Evolutionary conservation across 2,329 filamentous ascomycete species (phyloP).

Genomic region (Chaetomium globosum): DNA sequence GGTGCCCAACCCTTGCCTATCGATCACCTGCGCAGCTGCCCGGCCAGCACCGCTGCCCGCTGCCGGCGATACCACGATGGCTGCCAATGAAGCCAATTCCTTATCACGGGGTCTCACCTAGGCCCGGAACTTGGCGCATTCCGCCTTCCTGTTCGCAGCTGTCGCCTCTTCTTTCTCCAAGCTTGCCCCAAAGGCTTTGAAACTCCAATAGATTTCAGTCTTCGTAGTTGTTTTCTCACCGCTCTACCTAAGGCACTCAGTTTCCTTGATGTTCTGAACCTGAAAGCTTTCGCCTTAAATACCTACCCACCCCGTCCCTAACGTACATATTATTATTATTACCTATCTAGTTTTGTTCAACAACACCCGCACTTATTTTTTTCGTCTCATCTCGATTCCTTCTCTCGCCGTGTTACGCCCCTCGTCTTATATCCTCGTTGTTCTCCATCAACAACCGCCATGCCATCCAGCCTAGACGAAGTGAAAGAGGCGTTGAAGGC

Average conservation of each 20-base stretch:
- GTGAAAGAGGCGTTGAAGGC: constrained; percentile 40
- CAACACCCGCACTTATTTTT: not conserved
- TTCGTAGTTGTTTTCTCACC: constrained; percentile 6
- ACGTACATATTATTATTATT: not conserved
- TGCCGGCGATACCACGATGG: constrained; percentile 24
- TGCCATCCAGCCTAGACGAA: constrained; percentile 42
- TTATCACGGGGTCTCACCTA: constrained; percentile 34
- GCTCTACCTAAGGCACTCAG: not conserved
- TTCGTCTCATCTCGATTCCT: not conserved
- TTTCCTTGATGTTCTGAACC: too few species aligned
- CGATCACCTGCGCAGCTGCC: constrained; percentile 36
- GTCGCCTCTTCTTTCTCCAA: not conserved
- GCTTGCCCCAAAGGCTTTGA: not conserved
- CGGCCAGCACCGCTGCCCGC: constrained; percentile 27
- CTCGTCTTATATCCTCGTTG: not conserved
- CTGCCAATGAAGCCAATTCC: constrained; percentile 27
- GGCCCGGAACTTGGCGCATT: constrained; percentile 29
- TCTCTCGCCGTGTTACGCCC: not conserved
- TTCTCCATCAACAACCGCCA: constrained; percentile 11
- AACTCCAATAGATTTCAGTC: not conserved
- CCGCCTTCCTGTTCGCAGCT: constrained; percentile 11
- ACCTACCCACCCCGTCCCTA: constrained; percentile 1
- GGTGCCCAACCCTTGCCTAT: constrained; percentile 29
- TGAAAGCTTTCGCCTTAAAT: constrained; percentile 1
- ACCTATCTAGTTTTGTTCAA: constrained; percentile 2